These are phyloP conservation scores for Huntiella decipiens DNA, from an alignment of 2,329 filamentous ascomycete genomes.

Conservation along the genomic window DNA sequence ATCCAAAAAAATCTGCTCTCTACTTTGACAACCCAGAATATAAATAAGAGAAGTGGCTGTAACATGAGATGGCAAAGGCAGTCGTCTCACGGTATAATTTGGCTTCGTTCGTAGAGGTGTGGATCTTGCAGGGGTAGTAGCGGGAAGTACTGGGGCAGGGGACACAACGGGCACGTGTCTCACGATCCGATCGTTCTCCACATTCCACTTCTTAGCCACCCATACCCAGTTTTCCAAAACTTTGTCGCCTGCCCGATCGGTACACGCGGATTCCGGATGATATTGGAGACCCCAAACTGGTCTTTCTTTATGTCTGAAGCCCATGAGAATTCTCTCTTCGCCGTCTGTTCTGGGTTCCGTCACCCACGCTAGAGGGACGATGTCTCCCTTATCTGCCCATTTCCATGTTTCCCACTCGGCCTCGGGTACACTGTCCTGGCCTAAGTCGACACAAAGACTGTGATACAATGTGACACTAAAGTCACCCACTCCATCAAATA, in stretches of 20 bases:
- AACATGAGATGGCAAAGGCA: constrained; percentile 13
- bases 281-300: constrained; percentile 84
- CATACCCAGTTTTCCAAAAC: constrained; percentile 62
- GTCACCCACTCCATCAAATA: constrained; percentile 43
- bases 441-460: constrained; percentile 36
- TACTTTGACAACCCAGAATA: constrained; percentile 20
- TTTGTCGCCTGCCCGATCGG: constrained; percentile 42
- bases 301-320: constrained; percentile 42
- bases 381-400: constrained; percentile 22
- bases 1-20: constrained; percentile 37
- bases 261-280: constrained; percentile 78
- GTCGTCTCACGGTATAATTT: not conserved
- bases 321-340: constrained; percentile 51
- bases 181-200: constrained; percentile 12
- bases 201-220: constrained; percentile 42
- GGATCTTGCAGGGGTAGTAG: too few species aligned
- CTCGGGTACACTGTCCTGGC: constrained; percentile 23
- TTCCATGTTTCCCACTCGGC: constrained; percentile 20
- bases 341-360: constrained; percentile 24
- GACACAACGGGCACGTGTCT: not conserved
- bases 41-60: constrained; percentile 34
- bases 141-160: not conserved
- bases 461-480: constrained; percentile 65
- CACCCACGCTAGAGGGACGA: constrained; percentile 45
- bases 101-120: too few species aligned